Percentiles rank a stretch among this genome's conserved stretches.
Conservation (phyloP, 164 flowering plant genomes). For the Amborella trichopoda region DNA sequence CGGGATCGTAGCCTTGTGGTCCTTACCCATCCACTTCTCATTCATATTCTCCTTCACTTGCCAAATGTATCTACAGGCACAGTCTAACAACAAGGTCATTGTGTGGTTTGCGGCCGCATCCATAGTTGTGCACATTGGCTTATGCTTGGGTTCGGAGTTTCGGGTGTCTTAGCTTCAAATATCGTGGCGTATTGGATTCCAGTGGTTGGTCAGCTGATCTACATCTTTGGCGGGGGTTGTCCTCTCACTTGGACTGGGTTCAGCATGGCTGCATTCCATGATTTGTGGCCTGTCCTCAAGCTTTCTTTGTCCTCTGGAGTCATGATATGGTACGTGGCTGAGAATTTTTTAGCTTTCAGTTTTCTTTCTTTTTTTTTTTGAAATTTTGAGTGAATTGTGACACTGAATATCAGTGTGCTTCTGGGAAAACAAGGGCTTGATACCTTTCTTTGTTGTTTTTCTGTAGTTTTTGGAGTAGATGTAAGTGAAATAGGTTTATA, state of each 20-base stretch:
- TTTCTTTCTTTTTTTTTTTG: not conserved
- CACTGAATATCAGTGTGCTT: too few species aligned
- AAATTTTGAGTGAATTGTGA: too few species aligned
- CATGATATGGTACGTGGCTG: constrained; percentile 40
- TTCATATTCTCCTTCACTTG: constrained; percentile 16
- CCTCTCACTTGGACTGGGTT: constrained; percentile 52
- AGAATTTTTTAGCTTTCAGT: not conserved
- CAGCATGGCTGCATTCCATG: constrained; percentile 34
- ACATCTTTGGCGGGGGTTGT: constrained; percentile 27
- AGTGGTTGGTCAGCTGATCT: constrained; percentile 25
- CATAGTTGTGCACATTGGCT: constrained; percentile 18
- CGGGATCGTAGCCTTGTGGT: constrained; percentile 26
- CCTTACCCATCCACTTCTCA: constrained; percentile 22
- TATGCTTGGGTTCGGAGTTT: constrained; percentile 16
- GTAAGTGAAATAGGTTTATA: too few species aligned
- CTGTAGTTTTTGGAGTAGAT: too few species aligned
- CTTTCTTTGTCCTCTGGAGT: constrained; percentile 53
- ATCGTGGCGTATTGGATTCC: constrained; percentile 32
- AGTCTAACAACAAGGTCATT: constrained; percentile 29
- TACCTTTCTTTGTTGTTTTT: too few species aligned
- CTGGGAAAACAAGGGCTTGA: too few species aligned
- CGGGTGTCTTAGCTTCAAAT: constrained; percentile 33
- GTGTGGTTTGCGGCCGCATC: constrained; percentile 17
- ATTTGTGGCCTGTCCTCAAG: constrained; percentile 41
- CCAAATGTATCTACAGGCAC: constrained; percentile 36